Evolutionary conservation across 177 flowering plant species (phyloP).

Genomic region (Vitis hybrid): DNA sequence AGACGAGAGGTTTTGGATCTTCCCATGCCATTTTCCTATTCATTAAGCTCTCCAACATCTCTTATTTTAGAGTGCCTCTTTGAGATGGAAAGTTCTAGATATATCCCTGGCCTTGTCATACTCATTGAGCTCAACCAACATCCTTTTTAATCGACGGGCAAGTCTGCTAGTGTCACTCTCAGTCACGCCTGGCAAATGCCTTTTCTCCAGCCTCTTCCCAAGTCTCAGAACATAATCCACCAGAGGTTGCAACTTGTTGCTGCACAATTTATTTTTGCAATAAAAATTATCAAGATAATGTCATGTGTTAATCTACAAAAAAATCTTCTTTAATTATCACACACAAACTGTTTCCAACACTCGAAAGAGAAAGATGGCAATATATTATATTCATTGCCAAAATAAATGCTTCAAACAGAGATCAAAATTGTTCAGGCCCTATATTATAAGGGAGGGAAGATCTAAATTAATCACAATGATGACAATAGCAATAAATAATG

Average conservation of each 20-base stretch:
- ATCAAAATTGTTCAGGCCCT: no score
- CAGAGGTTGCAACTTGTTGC: conserved; percentile 74
- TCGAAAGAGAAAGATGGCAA: not conserved
- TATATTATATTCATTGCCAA: no score
- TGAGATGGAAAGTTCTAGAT: conserved; percentile 67
- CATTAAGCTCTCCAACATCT: not conserved
- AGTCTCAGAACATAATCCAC: conserved; percentile 62
- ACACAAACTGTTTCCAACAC: not conserved
- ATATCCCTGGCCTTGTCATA: conserved; percentile 79
- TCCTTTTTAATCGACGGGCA: conserved; percentile 78
- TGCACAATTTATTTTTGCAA: conserved; percentile 25
- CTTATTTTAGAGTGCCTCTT: conserved; percentile 64
- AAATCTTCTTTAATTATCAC: not conserved
- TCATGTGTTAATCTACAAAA: no score
- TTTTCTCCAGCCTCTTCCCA: conserved; percentile 62
- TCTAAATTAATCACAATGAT: no score
- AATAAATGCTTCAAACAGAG: no score
- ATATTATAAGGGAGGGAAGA: no score
- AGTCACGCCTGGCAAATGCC: conserved; percentile 37
- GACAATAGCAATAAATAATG: no score
- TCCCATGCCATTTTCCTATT: no score
- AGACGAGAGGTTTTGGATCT: no score
- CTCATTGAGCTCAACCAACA: conserved; percentile 85
- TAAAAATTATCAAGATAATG: no score
- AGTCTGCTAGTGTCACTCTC: conserved; percentile 64